Base-by-base conservation (phyloP, 306 rosid species). In the Medicago lupulina region DNA sequence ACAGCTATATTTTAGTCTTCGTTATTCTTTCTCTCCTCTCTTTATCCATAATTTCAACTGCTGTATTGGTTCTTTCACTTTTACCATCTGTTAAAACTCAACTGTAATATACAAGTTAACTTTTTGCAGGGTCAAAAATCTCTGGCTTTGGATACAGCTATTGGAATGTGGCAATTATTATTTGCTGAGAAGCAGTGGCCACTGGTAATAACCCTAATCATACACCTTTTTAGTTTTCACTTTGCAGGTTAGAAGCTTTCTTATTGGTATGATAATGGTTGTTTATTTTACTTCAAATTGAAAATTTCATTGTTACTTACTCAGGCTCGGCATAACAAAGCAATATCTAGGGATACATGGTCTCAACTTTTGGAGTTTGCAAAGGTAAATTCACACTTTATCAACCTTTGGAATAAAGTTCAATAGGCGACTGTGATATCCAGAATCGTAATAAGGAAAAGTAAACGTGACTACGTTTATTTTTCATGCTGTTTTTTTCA, bases 111-210 rank as follows among this genome's bases (percentile, higher is more conserved):
- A 70, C 12, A 49, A 21, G 64, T 46, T 57, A 43, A 7, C 67
- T 13, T 77, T 58, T 85, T 79, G 76, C 90, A 96, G 99, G 99
- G 99, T 83, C 99, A 96, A 84, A 96, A 96, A 83, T 96, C 99
- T 68, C 78, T 96, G 84, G 99, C 99, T 19, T 83, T 96, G 88
- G 99, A 96, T 84, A 96, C 99, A 39, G 99, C 99, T 41, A 96
- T 96, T 80, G 99, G 99, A 81, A 96, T 96, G 99, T 96, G 99
- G 99, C 97, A 96, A 82, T 89, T 96, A 81, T 83, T 96, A 63
- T 96, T 96, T 84, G 98, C 98, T 8, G 99, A 96, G 85, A 96
- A 81, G 88, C 97, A 90, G 86, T 96, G 99, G 99, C 96, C 93
- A 6, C 81, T 87, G 80, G 99, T 96, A 74, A 76, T 21, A 73